Evolutionary conservation across 2,329 filamentous ascomycete species (phyloP), one percentile per base, ranked within the genome.

Genomic region (Scedosporium minutisporum): DNA sequence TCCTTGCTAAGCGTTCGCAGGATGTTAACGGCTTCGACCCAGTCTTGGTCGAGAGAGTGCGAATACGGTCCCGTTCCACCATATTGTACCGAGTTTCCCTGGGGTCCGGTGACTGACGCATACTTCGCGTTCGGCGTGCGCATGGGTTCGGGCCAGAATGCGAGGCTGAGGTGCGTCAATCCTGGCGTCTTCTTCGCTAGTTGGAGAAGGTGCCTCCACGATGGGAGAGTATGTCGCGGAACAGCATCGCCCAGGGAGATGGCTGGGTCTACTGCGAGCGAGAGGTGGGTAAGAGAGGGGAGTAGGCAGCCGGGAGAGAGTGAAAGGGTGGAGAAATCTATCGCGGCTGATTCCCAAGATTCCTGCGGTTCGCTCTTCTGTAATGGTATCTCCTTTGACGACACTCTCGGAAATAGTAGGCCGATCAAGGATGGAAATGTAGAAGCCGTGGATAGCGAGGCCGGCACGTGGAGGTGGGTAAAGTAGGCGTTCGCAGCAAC

Each of bases 101-200:
- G 71, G 4, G 75, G 73, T 4, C 79, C 77, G 1, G 76, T 71
- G 2, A 86, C 71, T 1, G 79, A 78, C 0, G 81, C 72, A 27
- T 74, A 74, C 63, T 76, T 78, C 6, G 83, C 78, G 65, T 82
- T 80, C 7, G 82, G 81, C 1, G 82, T 83, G n/a, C 85, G 72
- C 16, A 78, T 78, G 1, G 85, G 85, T 59, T 80, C 78, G 1
- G 85, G 85, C 85, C 85, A 87, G 69, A 81, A 82, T 16, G 84
- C 83, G 6, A 87, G 76, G 65, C 80, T 85, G 48, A 87, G 74
- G 67, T 87, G 84, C 1, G 85, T 87, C 46, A 87, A 71, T 14
- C 76, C 78, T 0, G 77, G 77, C 6, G 85, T 70, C 66, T 81
- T 83, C 10, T 75, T 70, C 0, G 82, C 78, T n/a, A 87, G 70